Base-by-base conservation (phyloP, 768 basidiomycete genomes). In the Fomitopsis pulvina region DNA sequence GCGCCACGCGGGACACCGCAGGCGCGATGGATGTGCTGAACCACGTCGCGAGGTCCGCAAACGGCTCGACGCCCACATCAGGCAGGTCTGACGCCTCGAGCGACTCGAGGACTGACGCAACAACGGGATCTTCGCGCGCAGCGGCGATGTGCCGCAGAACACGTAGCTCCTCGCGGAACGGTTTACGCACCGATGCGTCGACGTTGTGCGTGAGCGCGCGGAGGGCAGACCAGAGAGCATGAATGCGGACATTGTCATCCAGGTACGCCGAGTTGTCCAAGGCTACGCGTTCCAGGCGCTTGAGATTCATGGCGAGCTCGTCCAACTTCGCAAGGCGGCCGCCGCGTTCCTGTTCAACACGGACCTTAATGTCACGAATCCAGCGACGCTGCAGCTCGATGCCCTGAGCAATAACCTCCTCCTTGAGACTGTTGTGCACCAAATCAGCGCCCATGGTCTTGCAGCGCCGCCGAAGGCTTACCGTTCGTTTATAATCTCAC, bases 361-460 rank as follows among this genome's bases (percentile, higher is more conserved):
- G 87, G 44, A 93, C 78, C 71, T 97, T 96, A 74, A 98, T 84
- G 51, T 97, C 92, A 27, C 91, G 83, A 37, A 99, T 88, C 94
- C 95, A 98, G 47, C 91, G 80, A 44, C 93, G 84, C 64, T 98
- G 96, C 21, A 98, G 81, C 68, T 98, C 96, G 60, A 99, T 92
- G 16, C 94, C 96, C 66, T 98, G 94, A 2, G 93, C 87, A 45
- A 98, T 78, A 47, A 98, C 92, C 65, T 95, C 93, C 64, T 95
- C 91, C 65, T 86, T 89, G 51, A 99, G 75, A 37, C 93, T 96
- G 60, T 1, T n/a, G 18, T 7, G 52, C 26, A 34, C 22, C 39
- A 18, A 30, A 7, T 18, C 14, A 18, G 4, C 34, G 34, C 34
- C 7, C 34, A 4, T 7, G 34, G 34, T 37, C n/a, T n/a, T n/a